Evolutionary conservation across 176 grass and related monocot genomes (phyloP).

Genomic region (Ananas comosus): DNA sequence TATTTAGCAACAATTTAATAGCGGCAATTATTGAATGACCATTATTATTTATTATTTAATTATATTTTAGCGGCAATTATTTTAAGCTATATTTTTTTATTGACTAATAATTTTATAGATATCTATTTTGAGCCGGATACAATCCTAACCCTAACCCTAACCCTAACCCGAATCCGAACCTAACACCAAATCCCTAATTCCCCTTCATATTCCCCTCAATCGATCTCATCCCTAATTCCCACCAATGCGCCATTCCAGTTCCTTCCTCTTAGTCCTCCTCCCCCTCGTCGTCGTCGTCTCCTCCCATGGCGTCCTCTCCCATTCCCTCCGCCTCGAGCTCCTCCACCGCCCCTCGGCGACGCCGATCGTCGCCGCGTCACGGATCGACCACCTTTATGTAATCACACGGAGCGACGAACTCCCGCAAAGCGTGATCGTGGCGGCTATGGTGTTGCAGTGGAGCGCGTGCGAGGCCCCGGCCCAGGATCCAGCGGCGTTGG

Average conservation of each 20-base stretch:
- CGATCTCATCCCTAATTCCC: not conserved
- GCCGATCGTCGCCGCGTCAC: not conserved
- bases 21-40: too few species aligned
- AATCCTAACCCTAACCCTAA: too few species aligned
- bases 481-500: not conserved
- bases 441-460: not conserved
- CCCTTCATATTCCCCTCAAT: too few species aligned
- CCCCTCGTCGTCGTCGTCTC: constrained; percentile 19
- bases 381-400: constrained; percentile 25
- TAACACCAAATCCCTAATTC: too few species aligned
- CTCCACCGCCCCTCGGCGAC: not conserved
- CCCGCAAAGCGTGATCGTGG: constrained; percentile 12
- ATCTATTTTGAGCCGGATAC: too few species aligned
- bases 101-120: too few species aligned
- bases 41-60: too few species aligned
- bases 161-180: too few species aligned
- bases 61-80: too few species aligned
- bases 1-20: too few species aligned
- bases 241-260: constrained; percentile 23
- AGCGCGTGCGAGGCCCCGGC: not conserved
- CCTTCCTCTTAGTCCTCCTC: constrained; percentile 6
- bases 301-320: constrained; percentile 5
- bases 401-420: constrained; percentile 25
- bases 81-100: too few species aligned
- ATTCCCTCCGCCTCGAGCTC: constrained; percentile 9